phyloP scores from a whole-genome alignment of 75 land plant species.

The Cunninghamia lanceolata region DNA sequence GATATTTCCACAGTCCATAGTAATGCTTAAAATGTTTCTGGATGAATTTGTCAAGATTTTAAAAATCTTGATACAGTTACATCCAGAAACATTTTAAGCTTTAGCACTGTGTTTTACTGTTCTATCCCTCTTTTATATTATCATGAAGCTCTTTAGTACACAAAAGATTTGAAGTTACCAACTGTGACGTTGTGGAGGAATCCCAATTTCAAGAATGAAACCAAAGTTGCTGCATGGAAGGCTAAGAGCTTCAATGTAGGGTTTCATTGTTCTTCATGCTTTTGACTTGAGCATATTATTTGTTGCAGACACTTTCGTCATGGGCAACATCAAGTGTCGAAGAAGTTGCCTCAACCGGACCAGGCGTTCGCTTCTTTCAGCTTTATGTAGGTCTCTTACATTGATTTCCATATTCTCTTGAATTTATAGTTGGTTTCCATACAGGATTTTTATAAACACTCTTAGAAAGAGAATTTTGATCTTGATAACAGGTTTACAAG shows the following conservation, averaged over 20 bases:
- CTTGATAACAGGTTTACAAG: slow-evolving; percentile 60
- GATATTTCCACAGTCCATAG: too few relatives aligned
- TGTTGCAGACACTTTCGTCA: slow-evolving; percentile 73
- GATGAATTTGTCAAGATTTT: too few relatives aligned
- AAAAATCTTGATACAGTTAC: too few relatives aligned
- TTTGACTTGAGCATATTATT: not conserved
- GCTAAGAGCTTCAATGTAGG: not conserved
- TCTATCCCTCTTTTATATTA: not conserved
- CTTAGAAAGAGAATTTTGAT: slow-evolving; percentile 1
- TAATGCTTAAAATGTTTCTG: too few relatives aligned
- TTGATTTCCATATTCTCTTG: not conserved
- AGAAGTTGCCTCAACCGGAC: slow-evolving; percentile 84
- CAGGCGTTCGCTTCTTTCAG: slow-evolving; percentile 87
- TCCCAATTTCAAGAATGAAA: not conserved
- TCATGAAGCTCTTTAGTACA: not conserved
- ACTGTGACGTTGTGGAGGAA: not conserved
- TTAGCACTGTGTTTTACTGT: not conserved
- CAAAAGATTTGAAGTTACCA: not conserved
- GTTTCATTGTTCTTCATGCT: not conserved
- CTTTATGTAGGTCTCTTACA: slow-evolving; percentile 58
- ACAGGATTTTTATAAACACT: slow-evolving; percentile 4
- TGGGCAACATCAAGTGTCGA: slow-evolving; percentile 88
- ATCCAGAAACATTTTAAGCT: slow-evolving; percentile 13
- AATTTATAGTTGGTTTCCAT: not conserved
- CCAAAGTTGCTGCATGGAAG: not conserved